phyloP scores from a whole-genome alignment of 1,139 yeast genomes.

The Debaryomyces udenii region DNA sequence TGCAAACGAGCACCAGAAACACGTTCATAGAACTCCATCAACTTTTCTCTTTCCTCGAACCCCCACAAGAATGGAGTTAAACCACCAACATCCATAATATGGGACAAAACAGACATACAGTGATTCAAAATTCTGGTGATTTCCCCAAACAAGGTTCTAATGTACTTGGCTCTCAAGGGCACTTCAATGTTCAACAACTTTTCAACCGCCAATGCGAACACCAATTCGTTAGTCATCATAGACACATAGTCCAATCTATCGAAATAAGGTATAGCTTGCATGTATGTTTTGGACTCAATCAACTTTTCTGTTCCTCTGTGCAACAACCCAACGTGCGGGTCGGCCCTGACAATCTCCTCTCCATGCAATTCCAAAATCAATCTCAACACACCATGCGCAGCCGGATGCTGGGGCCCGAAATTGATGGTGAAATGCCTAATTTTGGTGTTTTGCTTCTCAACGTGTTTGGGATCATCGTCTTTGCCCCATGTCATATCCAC shows the following conservation, averaged over 20 bases:
- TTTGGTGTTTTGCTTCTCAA: constrained; percentile 54
- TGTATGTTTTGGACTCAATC: constrained; percentile 80
- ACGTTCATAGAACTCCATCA: constrained; percentile 92
- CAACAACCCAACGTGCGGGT: constrained; percentile 85
- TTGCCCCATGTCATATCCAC: constrained; percentile 51
- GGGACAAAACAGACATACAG: constrained; percentile 84
- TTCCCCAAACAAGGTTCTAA: constrained; percentile 85
- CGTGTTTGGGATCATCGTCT: constrained; percentile 49
- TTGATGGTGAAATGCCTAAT: constrained; percentile 87
- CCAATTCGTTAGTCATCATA: constrained; percentile 93
- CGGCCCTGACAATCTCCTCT: constrained; percentile 84
- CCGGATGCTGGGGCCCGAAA: constrained; percentile 95
- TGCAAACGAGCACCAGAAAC: constrained; percentile 91
- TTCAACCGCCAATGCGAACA: constrained; percentile 82
- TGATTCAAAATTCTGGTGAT: constrained; percentile 85
- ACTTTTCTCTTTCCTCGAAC: constrained; percentile 89
- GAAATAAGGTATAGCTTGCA: constrained; percentile 87
- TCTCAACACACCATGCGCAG: constrained; percentile 92
- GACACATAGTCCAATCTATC: constrained; percentile 88
- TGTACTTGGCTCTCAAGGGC: constrained; percentile 82
- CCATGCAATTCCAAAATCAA: constrained; percentile 85
- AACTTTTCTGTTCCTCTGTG: constrained; percentile 91
- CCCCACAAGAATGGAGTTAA: constrained; percentile 95
- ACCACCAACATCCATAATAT: constrained; percentile 96
- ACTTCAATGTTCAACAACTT: constrained; percentile 83